Evolutionary conservation across 768 basidiomycete species (phyloP).

Genomic region (Macrolepiota fuliginosa): DNA sequence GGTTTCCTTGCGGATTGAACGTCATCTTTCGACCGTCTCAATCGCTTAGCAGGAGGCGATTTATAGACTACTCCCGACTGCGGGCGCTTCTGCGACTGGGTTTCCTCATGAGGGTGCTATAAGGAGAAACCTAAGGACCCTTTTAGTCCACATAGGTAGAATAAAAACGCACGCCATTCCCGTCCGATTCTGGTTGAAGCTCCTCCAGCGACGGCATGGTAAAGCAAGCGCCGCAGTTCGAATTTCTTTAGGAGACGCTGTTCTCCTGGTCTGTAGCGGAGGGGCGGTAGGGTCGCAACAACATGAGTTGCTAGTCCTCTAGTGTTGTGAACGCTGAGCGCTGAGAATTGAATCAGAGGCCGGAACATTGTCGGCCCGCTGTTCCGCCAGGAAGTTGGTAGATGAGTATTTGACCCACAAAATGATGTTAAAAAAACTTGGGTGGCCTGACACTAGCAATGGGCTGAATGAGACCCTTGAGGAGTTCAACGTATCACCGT

Average conservation of each 20-base stretch:
- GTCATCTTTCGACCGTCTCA: not conserved
- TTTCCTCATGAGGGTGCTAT: not conserved
- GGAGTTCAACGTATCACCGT: no score
- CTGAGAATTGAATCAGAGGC: not conserved
- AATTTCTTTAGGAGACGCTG: not conserved
- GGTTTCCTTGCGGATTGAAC: not conserved
- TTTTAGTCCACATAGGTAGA: not conserved
- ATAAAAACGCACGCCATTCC: not conserved
- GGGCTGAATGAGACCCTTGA: no score
- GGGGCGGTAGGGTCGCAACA: slow-evolving; percentile 1
- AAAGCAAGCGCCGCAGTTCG: not conserved
- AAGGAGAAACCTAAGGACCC: not conserved
- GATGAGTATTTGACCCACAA: not conserved
- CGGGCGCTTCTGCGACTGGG: not conserved
- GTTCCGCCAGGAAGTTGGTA: not conserved
- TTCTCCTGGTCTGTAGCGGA: not conserved
- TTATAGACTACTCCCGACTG: not conserved
- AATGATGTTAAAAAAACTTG: no score
- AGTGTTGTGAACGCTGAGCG: not conserved
- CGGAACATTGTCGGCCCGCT: not conserved
- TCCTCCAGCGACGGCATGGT: not conserved
- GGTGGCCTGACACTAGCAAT: no score
- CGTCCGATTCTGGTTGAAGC: not conserved
- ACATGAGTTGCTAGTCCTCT: not conserved
- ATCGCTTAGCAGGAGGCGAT: slow-evolving; percentile 1